Evolutionary conservation across 2,329 filamentous ascomycete genomes (phyloP).

Genomic region (Claviceps citrina): DNA sequence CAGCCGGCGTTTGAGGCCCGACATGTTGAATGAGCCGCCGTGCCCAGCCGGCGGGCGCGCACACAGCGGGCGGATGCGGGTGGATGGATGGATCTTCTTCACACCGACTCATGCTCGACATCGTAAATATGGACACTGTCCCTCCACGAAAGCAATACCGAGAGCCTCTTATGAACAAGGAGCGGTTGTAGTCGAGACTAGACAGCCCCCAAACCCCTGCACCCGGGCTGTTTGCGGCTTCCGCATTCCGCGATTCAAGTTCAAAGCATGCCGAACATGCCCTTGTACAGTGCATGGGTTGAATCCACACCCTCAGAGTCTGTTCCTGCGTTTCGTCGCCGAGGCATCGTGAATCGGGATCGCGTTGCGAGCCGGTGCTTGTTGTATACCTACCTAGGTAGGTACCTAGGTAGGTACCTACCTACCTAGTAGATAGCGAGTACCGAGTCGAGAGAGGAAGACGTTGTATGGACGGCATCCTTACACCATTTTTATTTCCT

Average conservation of each 20-base stretch:
- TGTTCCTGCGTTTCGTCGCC: not conserved
- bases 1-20: constrained; percentile 1
- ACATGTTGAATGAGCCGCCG: not conserved
- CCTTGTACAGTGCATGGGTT: not conserved
- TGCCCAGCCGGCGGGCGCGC: no score
- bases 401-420: no score
- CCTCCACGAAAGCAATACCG: not conserved
- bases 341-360: not conserved
- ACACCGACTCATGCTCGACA: constrained; percentile 3
- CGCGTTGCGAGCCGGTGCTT: constrained; percentile 1
- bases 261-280: no score
- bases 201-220: no score
- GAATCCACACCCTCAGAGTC: not conserved
- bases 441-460: no score
- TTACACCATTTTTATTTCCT: no score
- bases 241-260: not conserved
- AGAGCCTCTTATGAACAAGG: not conserved
- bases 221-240: not conserved
- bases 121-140: no score
- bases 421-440: no score
- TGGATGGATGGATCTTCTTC: no score
- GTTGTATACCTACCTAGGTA: not conserved
- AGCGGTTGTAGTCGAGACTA: no score
- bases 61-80: no score
- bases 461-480: no score